These are phyloP conservation scores for Stylonectria norvegica DNA, from an alignment of 2,329 filamentous ascomycete genomes.

Conservation along the genomic window DNA sequence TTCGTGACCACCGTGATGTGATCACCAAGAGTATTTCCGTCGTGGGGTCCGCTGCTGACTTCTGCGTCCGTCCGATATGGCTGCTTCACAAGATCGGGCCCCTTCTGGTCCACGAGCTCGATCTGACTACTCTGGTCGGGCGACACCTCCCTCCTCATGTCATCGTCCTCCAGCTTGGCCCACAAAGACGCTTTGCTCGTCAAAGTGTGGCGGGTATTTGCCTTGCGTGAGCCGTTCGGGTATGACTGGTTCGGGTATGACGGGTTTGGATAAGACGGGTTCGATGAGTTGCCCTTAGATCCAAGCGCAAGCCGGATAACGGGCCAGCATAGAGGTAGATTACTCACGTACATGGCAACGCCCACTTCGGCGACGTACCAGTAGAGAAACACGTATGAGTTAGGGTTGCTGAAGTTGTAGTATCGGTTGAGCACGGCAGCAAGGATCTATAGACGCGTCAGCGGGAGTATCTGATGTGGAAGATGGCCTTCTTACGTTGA, in stretches of 20 bases:
- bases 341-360: constrained; percentile 58
- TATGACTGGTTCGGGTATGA: constrained; percentile 17
- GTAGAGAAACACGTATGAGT: constrained; percentile 53
- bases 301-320: constrained; percentile 45
- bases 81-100: constrained; percentile 14
- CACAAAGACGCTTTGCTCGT: constrained; percentile 25
- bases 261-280: constrained; percentile 20
- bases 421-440: constrained; percentile 59
- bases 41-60: constrained; percentile 4
- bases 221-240: constrained; percentile 17
- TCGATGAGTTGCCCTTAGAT: constrained; percentile 17
- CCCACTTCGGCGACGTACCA: constrained; percentile 60
- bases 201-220: constrained; percentile 9
- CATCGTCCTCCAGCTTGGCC: constrained; percentile 31
- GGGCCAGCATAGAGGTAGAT: constrained; percentile 58
- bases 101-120: constrained; percentile 24
- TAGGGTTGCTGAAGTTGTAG: constrained; percentile 56
- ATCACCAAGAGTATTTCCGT: constrained; percentile 8
- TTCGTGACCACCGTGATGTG: constrained; percentile 28
- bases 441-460: constrained; percentile 43
- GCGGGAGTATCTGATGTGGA: no score
- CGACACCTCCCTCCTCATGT: constrained; percentile 9
- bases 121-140: constrained; percentile 28
- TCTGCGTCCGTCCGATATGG: constrained; percentile 8
- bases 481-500: constrained; percentile 37